Conservation (phyloP, 306 rosid genomes). For the Spatholobus suberectus region DNA sequence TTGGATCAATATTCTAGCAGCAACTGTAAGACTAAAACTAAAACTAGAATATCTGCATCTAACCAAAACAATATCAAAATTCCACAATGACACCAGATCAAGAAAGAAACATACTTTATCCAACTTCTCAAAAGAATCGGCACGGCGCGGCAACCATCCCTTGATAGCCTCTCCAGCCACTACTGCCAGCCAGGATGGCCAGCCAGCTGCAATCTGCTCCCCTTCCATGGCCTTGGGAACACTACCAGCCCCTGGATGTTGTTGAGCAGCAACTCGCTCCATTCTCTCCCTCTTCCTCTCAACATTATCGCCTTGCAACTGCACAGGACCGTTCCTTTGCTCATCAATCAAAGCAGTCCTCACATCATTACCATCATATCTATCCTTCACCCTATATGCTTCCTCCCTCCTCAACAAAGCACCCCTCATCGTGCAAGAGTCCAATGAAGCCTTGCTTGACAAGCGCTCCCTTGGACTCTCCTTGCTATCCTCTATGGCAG, state of each 20-base stretch:
- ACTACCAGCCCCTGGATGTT: constrained; percentile 72
- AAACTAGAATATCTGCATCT: constrained; percentile 22
- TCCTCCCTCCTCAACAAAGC: constrained; percentile 88
- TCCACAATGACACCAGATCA: constrained; percentile 31
- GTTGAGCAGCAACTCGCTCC: constrained; percentile 65
- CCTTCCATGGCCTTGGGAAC: constrained; percentile 90
- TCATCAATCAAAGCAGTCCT: constrained; percentile 66
- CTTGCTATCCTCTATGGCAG: constrained; percentile 94
- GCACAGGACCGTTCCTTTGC: constrained; percentile 67
- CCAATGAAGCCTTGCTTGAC: constrained; percentile 62
- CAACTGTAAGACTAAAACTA: constrained; percentile 2
- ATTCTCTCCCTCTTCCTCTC: constrained; percentile 92
- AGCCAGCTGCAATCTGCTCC: constrained; percentile 95
- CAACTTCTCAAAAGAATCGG: constrained; percentile 93
- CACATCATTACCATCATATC: constrained; percentile 65
- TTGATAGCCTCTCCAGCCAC: constrained; percentile 97
- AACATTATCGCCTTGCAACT: constrained; percentile 58
- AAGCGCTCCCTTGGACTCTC: constrained; percentile 90
- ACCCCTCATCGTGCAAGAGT: constrained; percentile 58
- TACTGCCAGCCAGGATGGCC: constrained; percentile 96
- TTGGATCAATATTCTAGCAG: constrained; percentile 13
- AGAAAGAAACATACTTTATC: constrained; percentile 79
- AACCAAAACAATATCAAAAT: constrained; percentile 3
- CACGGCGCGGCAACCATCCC: constrained; percentile 95
- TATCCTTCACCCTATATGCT: constrained; percentile 66